A percentile compares a stretch with the other conserved stretches of the same genome.
Evolutionary conservation across 2,329 filamentous ascomycete genomes (phyloP).

Genomic region (Verticillium dahliae): DNA sequence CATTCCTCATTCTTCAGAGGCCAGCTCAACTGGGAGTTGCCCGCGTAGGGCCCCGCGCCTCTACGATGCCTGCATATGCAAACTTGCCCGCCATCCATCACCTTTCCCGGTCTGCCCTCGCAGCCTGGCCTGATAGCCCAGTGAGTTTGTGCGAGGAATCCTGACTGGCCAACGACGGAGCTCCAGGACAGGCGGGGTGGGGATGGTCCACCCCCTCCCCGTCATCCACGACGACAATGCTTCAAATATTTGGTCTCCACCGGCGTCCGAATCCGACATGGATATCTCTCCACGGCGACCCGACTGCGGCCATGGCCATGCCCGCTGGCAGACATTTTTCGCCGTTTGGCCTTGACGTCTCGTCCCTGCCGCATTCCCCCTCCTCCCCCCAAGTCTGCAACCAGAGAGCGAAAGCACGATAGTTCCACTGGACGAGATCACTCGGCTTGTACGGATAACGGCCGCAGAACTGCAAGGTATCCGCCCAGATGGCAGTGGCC

Average conservation of each 20-base stretch:
- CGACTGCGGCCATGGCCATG: background rate
- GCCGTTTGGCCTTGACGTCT: background rate
- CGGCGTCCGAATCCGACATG: background rate
- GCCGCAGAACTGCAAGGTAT: background rate
- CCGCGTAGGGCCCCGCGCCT: background rate
- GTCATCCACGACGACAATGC: background rate
- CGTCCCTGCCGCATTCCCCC: too few species aligned
- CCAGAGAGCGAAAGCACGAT: background rate
- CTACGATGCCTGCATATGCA: background rate
- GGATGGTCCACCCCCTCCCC: background rate
- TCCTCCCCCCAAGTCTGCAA: background rate
- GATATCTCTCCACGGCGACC: background rate
- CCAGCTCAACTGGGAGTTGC: background rate
- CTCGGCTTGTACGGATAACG: background rate
- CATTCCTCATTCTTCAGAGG: background rate
- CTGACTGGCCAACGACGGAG: background rate
- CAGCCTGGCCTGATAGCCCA: background rate
- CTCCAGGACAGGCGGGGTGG: background rate
- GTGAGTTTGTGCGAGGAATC: background rate
- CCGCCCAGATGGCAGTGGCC: background rate
- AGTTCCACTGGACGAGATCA: background rate
- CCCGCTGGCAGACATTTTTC: background rate
- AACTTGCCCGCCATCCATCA: background rate
- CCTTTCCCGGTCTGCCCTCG: background rate
- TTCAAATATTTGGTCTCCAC: background rate